Evolutionary conservation across 306 rosid genomes (phyloP).

Genomic region (Hippophae tibetana): DNA sequence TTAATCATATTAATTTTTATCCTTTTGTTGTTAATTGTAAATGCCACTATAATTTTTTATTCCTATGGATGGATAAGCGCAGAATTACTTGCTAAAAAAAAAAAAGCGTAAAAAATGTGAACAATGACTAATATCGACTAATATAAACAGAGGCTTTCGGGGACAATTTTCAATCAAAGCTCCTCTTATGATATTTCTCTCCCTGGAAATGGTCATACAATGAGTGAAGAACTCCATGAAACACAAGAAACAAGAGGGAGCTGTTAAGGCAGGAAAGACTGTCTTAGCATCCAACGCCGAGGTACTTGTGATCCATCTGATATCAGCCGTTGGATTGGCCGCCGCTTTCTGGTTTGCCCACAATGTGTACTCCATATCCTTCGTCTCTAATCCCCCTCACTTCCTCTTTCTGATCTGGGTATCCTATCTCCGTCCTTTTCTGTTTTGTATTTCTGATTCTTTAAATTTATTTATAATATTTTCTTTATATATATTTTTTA

Average conservation of each 20-base stretch:
- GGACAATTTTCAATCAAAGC: no score
- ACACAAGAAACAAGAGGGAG: conserved; percentile 1
- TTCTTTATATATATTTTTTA: conserved; percentile 4
- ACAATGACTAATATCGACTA: no score
- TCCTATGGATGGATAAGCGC: no score
- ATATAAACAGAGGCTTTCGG: no score
- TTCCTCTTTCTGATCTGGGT: conserved; percentile 36
- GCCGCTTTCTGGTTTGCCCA: conserved; percentile 22
- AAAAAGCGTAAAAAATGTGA: no score
- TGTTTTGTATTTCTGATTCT: neutral
- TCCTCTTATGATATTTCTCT: no score
- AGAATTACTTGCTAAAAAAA: no score
- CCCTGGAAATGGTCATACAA: neutral
- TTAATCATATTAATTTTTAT: no score
- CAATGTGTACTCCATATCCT: conserved; percentile 23
- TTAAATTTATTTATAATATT: neutral
- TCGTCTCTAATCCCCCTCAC: conserved; percentile 37
- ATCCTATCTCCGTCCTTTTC: neutral
- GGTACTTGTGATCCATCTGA: conserved; percentile 20
- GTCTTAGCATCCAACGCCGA: conserved; percentile 17
- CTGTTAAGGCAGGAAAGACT: neutral
- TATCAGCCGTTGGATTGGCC: conserved; percentile 26
- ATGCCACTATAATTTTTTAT: no score
- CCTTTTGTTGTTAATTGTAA: no score
- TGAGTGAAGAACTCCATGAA: conserved; percentile 2